Conservation (phyloP, 257 asterid species). For the Catharanthus roseus region DNA sequence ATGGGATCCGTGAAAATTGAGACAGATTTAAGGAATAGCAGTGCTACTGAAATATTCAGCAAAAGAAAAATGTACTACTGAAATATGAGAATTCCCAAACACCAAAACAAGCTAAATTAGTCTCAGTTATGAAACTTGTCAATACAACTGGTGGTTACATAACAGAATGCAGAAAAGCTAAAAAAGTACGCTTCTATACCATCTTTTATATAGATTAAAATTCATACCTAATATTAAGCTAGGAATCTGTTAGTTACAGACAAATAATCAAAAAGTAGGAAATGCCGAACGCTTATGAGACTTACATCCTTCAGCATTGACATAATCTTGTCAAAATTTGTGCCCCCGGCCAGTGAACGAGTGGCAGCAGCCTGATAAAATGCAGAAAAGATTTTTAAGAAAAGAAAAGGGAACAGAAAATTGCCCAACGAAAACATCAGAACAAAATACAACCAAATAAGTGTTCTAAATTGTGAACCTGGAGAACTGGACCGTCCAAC, state of each 20-base stretch:
- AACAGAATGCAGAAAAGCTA: neutral
- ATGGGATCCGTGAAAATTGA: too few relatives aligned
- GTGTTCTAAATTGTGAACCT: conserved; percentile 31
- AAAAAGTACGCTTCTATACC: neutral
- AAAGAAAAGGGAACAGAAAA: neutral
- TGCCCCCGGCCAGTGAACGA: conserved; percentile 65
- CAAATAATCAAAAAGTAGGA: neutral
- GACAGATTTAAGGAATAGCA: too few relatives aligned
- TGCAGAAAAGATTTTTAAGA: conserved; percentile 7
- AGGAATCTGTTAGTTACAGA: too few relatives aligned
- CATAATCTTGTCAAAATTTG: conserved; percentile 61
- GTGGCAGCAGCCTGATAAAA: conserved; percentile 70
- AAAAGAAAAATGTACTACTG: neutral
- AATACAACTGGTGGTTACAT: neutral
- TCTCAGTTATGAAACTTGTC: neutral
- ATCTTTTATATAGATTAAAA: neutral
- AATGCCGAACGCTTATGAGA: neutral
- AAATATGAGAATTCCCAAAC: too few relatives aligned
- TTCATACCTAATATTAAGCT: neutral
- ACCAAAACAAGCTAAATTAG: neutral
- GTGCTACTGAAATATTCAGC: too few relatives aligned
- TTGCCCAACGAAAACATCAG: neutral
- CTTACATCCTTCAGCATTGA: conserved; percentile 82
- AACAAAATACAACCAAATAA: neutral
- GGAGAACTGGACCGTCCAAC: conserved; percentile 94